Evolutionary conservation across 1,284 basidiomycete genomes (phyloP).

Genomic region (Gymnopus androsaceus): DNA sequence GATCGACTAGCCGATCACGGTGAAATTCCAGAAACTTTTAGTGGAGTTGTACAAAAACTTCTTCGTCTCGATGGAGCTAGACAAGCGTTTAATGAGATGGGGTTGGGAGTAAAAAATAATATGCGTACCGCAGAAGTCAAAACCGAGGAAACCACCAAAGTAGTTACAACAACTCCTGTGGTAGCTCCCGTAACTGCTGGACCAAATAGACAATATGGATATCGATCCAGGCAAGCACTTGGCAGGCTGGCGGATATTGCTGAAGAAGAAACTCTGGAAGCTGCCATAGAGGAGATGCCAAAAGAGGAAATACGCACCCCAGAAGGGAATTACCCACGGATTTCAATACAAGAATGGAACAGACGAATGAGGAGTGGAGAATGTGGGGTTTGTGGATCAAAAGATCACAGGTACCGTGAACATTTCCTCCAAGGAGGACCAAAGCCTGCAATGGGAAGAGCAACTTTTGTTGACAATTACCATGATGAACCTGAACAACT

Average conservation of each 20-base stretch:
- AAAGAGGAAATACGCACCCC: neutral
- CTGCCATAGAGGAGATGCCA: too few species aligned
- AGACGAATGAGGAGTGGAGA: neutral
- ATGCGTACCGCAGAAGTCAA: neutral
- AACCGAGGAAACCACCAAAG: neutral
- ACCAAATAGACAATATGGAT: too few species aligned
- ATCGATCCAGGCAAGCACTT: too few species aligned
- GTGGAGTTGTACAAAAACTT: neutral
- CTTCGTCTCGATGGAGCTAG: neutral
- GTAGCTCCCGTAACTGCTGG: neutral
- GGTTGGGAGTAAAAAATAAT: neutral
- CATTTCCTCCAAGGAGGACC: neutral
- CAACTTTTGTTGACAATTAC: neutral
- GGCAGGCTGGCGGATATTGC: too few species aligned
- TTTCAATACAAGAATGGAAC: too few species aligned
- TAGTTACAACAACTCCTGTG: neutral
- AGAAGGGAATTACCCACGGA: neutral
- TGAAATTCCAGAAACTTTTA: neutral
- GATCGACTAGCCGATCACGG: neutral
- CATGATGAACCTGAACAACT: neutral
- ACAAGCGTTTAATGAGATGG: neutral
- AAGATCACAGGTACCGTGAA: neutral
- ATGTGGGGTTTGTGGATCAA: neutral
- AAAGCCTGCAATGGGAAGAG: neutral
- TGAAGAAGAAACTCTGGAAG: too few species aligned